Conservation (phyloP, 2,329 filamentous ascomycete genomes). For the Bimuria novae-zelandiae region DNA sequence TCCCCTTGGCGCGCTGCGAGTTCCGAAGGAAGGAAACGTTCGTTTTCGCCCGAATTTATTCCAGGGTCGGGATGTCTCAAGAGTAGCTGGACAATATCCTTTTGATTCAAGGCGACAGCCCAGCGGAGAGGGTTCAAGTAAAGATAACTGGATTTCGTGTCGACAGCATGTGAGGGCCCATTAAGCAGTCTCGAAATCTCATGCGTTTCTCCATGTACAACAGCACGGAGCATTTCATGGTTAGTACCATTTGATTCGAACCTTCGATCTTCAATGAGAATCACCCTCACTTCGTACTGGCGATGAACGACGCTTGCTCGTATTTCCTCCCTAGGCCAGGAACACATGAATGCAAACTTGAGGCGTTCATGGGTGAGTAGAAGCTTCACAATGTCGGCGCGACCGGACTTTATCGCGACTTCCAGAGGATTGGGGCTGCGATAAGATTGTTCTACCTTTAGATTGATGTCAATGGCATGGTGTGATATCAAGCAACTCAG, state of each 20-base stretch:
- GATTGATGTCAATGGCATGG: neutral
- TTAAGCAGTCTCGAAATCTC: no score
- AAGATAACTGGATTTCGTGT: no score
- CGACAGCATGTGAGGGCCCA: no score
- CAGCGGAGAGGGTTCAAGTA: neutral
- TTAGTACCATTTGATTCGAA: neutral
- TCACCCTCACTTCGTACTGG: neutral
- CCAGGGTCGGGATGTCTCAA: neutral
- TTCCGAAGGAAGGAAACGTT: neutral
- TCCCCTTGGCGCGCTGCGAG: neutral
- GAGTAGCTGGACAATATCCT: neutral
- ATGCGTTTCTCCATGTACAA: neutral
- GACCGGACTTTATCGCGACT: neutral
- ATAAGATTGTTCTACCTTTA: neutral
- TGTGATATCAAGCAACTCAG: neutral
- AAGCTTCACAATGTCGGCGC: neutral
- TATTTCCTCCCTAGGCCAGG: neutral
- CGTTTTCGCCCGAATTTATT: neutral
- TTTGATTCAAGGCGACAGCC: neutral
- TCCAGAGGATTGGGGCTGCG: neutral
- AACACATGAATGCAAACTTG: neutral
- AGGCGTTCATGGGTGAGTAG: neutral
- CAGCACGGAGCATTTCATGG: neutral
- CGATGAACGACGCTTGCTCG: accelerated
- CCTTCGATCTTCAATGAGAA: neutral